Conservation (phyloP, 192 early-diverging fungal species). For the Backusella tuberculispora region DNA sequence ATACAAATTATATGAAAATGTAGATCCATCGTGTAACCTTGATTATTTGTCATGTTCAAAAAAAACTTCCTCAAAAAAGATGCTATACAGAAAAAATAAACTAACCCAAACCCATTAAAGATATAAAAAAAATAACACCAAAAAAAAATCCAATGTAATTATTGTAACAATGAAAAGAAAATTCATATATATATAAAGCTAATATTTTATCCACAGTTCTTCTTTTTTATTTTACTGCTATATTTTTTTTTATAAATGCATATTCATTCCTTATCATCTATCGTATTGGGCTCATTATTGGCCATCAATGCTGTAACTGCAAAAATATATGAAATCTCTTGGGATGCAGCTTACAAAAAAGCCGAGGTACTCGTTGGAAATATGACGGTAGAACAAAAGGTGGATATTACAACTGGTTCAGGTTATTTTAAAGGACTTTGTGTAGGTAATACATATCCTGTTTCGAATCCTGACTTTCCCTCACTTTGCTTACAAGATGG, state of each 20-base stretch:
- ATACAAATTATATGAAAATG: background rate
- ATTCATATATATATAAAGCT: too few species aligned
- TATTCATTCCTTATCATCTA: slow-evolving; percentile 1
- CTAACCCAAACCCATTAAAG: background rate
- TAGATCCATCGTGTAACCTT: background rate
- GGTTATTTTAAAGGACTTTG: slow-evolving; percentile 47
- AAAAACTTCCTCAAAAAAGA: too few species aligned
- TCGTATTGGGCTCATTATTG: background rate
- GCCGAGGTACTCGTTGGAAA: slow-evolving; percentile 38
- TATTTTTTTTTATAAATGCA: slow-evolving; percentile 4
- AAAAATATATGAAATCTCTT: slow-evolving; percentile 7
- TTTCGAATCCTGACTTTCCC: slow-evolving; percentile 45
- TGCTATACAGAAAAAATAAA: too few species aligned
- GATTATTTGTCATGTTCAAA: too few species aligned
- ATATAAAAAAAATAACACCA: background rate
- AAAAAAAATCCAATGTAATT: background rate
- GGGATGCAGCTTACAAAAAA: slow-evolving; percentile 30
- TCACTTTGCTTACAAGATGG: slow-evolving; percentile 42
- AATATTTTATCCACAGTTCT: background rate
- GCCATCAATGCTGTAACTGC: background rate
- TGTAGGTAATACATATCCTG: slow-evolving; percentile 52
- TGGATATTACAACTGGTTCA: slow-evolving; percentile 49
- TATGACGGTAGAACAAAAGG: slow-evolving; percentile 51
- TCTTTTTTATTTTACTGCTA: background rate
- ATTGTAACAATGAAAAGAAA: background rate